Evolutionary conservation across 768 basidiomycete genomes (phyloP), one percentile per base, ranked within the genome.

Genomic region (Suillus plorans): DNA sequence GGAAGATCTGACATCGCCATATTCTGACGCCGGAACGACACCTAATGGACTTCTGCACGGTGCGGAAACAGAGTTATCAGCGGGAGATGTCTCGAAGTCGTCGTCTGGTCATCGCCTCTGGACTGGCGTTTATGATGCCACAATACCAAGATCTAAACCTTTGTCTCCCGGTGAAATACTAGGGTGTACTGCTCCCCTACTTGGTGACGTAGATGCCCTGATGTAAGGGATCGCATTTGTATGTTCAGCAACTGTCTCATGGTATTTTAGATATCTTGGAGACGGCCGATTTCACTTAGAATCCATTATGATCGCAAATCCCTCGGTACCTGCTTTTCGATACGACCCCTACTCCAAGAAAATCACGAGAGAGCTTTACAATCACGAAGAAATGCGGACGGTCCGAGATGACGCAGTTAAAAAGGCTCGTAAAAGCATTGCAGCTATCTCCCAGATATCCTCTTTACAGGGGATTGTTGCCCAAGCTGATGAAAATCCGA

Each of bases 301-400:
- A 77, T 92, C 94, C 16, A 95, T 98, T 74, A 99, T 99, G 97
- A 97, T 99, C 65, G 95, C 95, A n/a, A 99, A 99, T 75, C 97
- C 97, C 0, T 77, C 85, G 37, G 84, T 99, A 20, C 95, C 97
- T 13, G 96, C 97, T 0, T 99, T 97, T 79, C 88, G 97, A 25
- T 99, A 99, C 77, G 97, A 99, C 73, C 97, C 97, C 4, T 99
- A 99, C 76, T 94, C 95, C 25, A 99, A 99, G 77, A 97, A 95
- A 73, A 83, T 99, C 60, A 98, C 97, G 2, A 81, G 94, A 64
- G 97, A 99, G 73, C 84, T 88, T 4, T 99, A 99, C 69, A 85
- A 94, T 69, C 95, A 99, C 71, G 75, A 79, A 10, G 90, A 95
- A 78, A 99, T 99, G 97, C 85, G 89, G 56, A 72, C 75, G 0